These are phyloP conservation scores for Telopea speciosissima DNA, from an alignment of 177 flowering plant genomes.

Conservation along the genomic window DNA sequence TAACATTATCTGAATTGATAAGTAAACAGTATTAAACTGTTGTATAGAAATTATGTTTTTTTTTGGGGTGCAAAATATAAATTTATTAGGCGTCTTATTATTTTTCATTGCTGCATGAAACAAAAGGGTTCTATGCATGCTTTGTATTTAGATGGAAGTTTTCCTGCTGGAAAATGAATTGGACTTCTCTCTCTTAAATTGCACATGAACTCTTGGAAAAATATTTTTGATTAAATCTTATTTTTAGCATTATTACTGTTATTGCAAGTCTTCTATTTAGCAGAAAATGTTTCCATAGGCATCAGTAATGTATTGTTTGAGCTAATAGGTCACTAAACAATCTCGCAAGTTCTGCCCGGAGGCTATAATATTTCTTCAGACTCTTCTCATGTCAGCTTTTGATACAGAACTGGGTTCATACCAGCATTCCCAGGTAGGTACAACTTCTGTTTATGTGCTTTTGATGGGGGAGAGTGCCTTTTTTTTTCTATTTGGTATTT, in stretches of 20 bases:
- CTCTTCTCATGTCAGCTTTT: conserved; percentile 53
- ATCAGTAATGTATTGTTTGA: not conserved
- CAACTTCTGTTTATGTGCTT: not conserved
- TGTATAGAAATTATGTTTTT: too few species aligned
- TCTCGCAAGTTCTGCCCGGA: conserved; percentile 87
- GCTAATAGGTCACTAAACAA: conserved; percentile 53
- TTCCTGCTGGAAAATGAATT: not conserved
- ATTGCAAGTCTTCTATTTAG: not conserved
- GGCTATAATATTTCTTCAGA: conserved; percentile 58
- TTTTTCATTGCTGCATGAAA: too few species aligned
- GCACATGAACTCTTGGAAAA: not conserved
- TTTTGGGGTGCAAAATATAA: too few species aligned
- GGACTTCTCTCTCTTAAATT: not conserved
- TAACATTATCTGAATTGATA: too few species aligned
- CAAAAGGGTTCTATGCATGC: too few species aligned
- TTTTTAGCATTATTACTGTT: not conserved
- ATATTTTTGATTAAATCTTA: not conserved
- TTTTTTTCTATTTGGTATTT: not conserved
- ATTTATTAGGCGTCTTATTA: too few species aligned
- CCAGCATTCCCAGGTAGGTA: conserved; percentile 67
- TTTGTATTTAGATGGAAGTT: too few species aligned
- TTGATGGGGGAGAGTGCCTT: not conserved
- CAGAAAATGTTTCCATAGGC: not conserved
- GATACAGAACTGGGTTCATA: conserved; percentile 23
- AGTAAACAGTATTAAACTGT: too few species aligned